Evolutionary conservation across 129 eudicot species (phyloP).

Genomic region (Pulicaria dysenterica): DNA sequence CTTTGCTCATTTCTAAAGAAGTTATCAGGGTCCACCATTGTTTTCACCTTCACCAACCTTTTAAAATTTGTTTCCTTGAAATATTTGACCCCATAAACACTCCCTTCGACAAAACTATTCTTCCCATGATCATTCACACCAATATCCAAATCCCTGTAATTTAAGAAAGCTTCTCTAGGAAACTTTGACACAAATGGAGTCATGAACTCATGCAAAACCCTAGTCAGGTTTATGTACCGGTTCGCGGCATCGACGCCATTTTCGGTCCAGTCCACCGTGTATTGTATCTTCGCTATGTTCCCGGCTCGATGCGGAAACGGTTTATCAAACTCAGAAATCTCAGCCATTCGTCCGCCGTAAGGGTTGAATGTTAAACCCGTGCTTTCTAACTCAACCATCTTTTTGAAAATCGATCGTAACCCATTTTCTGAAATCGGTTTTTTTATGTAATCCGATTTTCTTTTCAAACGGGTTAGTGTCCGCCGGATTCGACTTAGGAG

Average conservation of each 20-base stretch:
- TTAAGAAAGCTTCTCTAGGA: conserved; percentile 45
- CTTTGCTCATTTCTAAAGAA: conserved; percentile 43
- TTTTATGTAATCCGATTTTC: conserved; percentile 53
- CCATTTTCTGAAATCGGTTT: conserved; percentile 45
- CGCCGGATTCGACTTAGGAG: conserved; percentile 26
- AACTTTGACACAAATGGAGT: conserved; percentile 42
- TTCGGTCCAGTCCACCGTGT: conserved; percentile 38
- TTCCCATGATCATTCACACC: conserved; percentile 38
- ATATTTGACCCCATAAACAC: conserved; percentile 33
- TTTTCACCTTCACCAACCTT: conserved; percentile 41
- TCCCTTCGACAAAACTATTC: conserved; percentile 30
- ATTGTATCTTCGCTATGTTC: conserved; percentile 44
- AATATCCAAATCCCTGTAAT: conserved; percentile 45
- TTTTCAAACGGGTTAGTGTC: conserved; percentile 29
- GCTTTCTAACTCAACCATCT: conserved; percentile 17
- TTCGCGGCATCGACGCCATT: conserved; percentile 4
- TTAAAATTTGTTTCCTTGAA: conserved; percentile 32
- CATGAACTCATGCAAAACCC: conserved; percentile 34
- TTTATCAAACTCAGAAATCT: conserved; percentile 44
- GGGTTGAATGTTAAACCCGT: conserved; percentile 37
- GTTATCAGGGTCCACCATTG: conserved; percentile 41
- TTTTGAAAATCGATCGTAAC: conserved; percentile 35
- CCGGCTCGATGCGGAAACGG: conserved; percentile 69
- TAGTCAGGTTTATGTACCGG: conserved; percentile 21
- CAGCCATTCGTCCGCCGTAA: conserved; percentile 61